Base-by-base conservation (phyloP, 139 green algal genomes). In the Coelastrella sp. region DNA sequence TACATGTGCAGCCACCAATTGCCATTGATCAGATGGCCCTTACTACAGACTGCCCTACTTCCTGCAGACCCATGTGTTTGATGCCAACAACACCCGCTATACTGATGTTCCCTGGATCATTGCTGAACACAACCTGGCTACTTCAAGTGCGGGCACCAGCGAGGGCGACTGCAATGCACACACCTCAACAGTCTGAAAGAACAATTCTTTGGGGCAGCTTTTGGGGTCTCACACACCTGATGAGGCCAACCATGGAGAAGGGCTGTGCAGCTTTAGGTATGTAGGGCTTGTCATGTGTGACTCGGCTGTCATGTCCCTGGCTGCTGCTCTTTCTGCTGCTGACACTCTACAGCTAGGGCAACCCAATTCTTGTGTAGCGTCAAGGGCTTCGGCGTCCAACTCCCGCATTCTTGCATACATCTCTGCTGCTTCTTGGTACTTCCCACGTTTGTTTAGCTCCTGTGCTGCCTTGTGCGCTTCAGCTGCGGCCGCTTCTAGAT, bases 381-480 rank as follows among this genome's bases (percentile, higher is more conserved):
- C 35, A 6, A 92, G 70, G 0, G 93, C 93, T 27, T 93, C 59
- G 22, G 94, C 92, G 58, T 96, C 94, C 0, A 96, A 68, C 7
- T 22, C 17, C n/a, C 93, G 91, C 89, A 96, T 93, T 12, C 84
- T 15, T 15, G 90, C 93, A 81, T 96, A 96, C 8, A 87, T 89
- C 0, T 70, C 79, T 25, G 93, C 58, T 0, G 93, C 93, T 35
- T 94, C 89, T 78, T 70, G 56, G 72, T 81, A 87, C 12, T 63
- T 58, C 25, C 76, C 76, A 19, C 80, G 78, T 63, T 94, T 96
- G 80, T 96, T 96, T 9, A 93, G 81, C 35, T n/a, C 56, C 93
- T 96, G 94, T 14, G 93, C 93, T 24, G 84, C 56, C 4, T 84
- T 60, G 22, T 95, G 93, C 63, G 85, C 87, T 0, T 66, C 87